Conservation (phyloP, 768 basidiomycete genomes). For the Suillus plorans region DNA sequence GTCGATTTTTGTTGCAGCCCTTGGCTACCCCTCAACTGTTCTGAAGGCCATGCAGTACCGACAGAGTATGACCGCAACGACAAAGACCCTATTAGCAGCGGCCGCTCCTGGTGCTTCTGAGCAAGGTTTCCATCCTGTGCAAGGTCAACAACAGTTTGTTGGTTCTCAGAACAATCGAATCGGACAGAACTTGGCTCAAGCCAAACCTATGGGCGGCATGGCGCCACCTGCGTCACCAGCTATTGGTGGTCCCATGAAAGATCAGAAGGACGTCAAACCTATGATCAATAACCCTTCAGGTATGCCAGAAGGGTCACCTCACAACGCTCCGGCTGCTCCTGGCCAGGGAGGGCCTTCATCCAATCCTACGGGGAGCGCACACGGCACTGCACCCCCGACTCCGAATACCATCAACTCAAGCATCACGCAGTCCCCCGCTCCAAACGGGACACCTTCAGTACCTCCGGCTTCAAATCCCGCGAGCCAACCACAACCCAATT, state of each 20-base stretch:
- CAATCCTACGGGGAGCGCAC: slow-evolving; percentile 16
- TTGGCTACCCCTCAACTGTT: slow-evolving; percentile 1
- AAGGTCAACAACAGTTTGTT: slow-evolving; percentile 35
- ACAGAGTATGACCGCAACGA: slow-evolving; percentile 37
- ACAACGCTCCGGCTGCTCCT: slow-evolving; percentile 34
- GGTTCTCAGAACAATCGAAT: slow-evolving; percentile 31
- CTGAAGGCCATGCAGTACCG: slow-evolving; percentile 35
- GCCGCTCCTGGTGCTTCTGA: slow-evolving; percentile 36
- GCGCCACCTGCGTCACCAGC: slow-evolving; percentile 55
- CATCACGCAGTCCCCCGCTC: slow-evolving; percentile 36
- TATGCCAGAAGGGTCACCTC: slow-evolving; percentile 41
- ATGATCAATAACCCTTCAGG: slow-evolving; percentile 29
- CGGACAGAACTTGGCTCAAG: slow-evolving; percentile 27
- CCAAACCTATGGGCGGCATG: slow-evolving; percentile 45
- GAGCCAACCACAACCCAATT: slow-evolving; percentile 19
- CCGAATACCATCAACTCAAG: slow-evolving; percentile 32
- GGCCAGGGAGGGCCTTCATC: slow-evolving; percentile 23
- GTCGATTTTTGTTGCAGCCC: not conserved
- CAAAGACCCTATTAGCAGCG: slow-evolving; percentile 30
- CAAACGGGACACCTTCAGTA: slow-evolving; percentile 31
- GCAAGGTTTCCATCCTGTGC: slow-evolving; percentile 38
- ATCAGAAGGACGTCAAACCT: slow-evolving; percentile 35
- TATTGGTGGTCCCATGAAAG: slow-evolving; percentile 31
- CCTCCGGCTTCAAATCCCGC: slow-evolving; percentile 26
- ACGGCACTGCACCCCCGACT: slow-evolving; percentile 38